Conservation (phyloP, 495 filamentous ascomycete genomes). For the Neurospora sp. region DNA sequence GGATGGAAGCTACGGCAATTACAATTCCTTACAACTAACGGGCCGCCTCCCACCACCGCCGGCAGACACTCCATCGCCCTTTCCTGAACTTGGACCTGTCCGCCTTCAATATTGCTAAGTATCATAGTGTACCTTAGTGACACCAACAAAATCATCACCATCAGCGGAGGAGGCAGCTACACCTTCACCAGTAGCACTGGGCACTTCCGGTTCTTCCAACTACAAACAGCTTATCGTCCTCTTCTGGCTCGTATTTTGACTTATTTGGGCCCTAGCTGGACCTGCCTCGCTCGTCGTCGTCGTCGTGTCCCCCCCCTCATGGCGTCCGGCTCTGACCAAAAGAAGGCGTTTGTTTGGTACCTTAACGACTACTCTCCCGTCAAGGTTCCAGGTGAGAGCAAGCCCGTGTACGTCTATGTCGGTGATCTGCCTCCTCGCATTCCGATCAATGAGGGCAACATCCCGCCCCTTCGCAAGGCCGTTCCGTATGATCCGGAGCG, state of each 20-base stretch:
- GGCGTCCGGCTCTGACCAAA: not conserved
- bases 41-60: not conserved
- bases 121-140: not conserved
- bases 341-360: not conserved
- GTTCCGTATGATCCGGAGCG: too few relatives aligned
- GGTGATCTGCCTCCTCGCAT: too few relatives aligned
- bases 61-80: not conserved
- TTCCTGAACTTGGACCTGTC: not conserved
- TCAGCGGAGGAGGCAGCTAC: not conserved
- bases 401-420: too few relatives aligned
- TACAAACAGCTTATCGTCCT: not conserved
- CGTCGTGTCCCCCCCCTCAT: not conserved
- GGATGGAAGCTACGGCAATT: not conserved
- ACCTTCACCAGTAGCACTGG: not conserved
- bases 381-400: too few relatives aligned
- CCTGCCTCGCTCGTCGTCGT: not conserved
- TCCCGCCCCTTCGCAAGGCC: too few relatives aligned
- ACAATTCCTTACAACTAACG: not conserved
- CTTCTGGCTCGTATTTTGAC: not conserved
- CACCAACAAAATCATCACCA: not conserved
- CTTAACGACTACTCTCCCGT: not conserved
- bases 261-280: not conserved
- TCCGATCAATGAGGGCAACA: too few relatives aligned
- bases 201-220: not conserved
- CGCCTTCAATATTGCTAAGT: not conserved